A percentile compares a stretch with the other conserved stretches of the same genome.
phyloP scores from a whole-genome alignment of 345 rosid species.

The Salix arbutifolia region DNA sequence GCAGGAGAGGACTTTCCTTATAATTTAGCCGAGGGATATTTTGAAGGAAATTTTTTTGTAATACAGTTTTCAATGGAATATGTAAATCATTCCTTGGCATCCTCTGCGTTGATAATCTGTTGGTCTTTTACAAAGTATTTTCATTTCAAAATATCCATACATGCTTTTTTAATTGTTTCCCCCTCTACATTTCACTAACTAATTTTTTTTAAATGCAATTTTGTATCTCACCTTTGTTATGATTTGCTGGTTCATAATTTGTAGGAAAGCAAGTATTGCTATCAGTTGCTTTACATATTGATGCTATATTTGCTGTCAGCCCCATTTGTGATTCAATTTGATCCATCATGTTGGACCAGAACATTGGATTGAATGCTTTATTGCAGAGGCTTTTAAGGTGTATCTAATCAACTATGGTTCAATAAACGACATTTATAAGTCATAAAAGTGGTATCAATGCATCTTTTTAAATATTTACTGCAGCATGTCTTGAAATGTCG shows the following conservation, averaged over 20 bases:
- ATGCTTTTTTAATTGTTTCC: neutral
- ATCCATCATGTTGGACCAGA: neutral
- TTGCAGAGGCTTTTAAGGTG: neutral
- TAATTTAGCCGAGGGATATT: conserved; percentile 20
- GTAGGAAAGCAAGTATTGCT: neutral
- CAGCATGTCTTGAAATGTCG: neutral
- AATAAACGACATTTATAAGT: neutral
- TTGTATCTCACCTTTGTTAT: neutral
- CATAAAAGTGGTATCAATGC: neutral
- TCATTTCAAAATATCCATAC: neutral
- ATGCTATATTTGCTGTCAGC: neutral
- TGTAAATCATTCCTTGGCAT: neutral
- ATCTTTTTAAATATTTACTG: neutral
- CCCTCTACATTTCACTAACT: neutral
- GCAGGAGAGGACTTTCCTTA: conserved; percentile 5
- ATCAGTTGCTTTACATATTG: neutral
- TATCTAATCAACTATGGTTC: neutral
- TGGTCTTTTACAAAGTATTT: neutral
- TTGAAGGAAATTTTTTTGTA: conserved; percentile 6
- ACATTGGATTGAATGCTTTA: neutral
- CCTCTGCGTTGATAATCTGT: neutral
- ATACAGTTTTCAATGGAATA: conserved; percentile 8
- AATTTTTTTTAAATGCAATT: neutral
- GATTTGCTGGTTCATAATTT: neutral
- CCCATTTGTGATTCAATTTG: neutral